Base-by-base conservation (phyloP, 805 yeast species). In the Candida palmyrensis region DNA sequence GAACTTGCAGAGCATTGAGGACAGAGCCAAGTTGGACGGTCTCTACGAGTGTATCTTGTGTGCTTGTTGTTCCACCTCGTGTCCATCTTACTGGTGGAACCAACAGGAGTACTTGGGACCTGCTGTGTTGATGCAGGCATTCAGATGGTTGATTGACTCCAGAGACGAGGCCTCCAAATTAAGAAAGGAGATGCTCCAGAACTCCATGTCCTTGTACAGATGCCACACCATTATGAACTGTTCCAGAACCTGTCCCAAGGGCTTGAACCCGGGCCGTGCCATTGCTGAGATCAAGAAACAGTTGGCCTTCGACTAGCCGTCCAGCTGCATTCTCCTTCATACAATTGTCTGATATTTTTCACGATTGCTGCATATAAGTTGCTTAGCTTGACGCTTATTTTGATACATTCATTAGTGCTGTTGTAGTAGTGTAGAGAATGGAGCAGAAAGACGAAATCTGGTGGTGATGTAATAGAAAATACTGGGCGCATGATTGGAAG, bases 71-170 rank as follows among this genome's bases (percentile, higher is more conserved):
- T 89, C 97, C 22, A 92, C 98, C 33, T 81, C 97, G 13, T 92
- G 98, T 72, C 98, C 98, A 35, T 89, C 97, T 3, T 92, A 92
- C 76, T 92, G 98, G 98, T 92, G 98, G 98, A 92, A 92, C 70
- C 96, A 87, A 70, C 95, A 89, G 67, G 95, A 92, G 72, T 92
- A 92, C 68, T 71, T 92, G 51, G 98, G 98, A 37, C 98, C 98
- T 17, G 98, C 98, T 19, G 97, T 92, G 35, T 76, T 92, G 62
- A 85, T 92, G 96, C 98, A 92, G 74, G 97, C 97, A 36, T 92
- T 80, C 76, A 82, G 98, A 73, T 92, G 98, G 98, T 79, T 92
- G 73, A 78, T 88, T 41, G 98, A 92, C 66, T 82, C 95, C 27
- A 82, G 98, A 72, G 98, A 92, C 67, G 82, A 87, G 63, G 96